These are phyloP conservation scores for Leccinum longicurvipes DNA, from an alignment of 768 basidiomycete genomes.

Conservation along the genomic window DNA sequence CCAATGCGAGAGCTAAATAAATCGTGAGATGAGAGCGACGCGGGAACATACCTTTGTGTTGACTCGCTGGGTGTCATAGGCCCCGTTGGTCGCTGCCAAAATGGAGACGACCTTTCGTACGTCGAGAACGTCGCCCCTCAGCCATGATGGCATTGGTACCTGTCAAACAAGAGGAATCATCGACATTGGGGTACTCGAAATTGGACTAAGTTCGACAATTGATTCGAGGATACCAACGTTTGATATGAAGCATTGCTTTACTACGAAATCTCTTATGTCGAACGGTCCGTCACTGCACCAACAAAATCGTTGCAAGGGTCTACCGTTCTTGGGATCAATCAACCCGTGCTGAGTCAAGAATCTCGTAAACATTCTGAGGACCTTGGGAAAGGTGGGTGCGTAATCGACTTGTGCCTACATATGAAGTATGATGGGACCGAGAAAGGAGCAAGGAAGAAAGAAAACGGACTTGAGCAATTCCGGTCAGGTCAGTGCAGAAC, in stretches of 20 bases:
- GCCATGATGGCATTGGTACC: constrained; percentile 70
- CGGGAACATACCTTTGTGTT: constrained; percentile 16
- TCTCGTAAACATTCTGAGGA: constrained; percentile 56
- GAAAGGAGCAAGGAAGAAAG: neutral
- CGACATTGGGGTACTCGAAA: constrained; percentile 9
- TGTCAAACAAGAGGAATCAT: constrained; percentile 28
- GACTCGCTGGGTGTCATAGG: constrained; percentile 6
- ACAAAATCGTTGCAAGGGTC: constrained; percentile 60
- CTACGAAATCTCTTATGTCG: constrained; percentile 80
- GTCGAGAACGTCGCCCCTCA: constrained; percentile 72
- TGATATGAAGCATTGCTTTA: constrained; percentile 89
- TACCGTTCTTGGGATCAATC: constrained; percentile 55
- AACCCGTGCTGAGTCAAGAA: constrained; percentile 74
- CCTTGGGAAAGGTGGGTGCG: constrained; percentile 72
- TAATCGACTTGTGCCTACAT: constrained; percentile 74
- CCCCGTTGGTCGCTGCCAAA: constrained; percentile 31
- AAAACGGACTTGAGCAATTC: constrained; percentile 81
- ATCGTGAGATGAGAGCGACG: neutral
- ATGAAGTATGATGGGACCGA: constrained; percentile 3
- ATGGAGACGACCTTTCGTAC: constrained; percentile 58
- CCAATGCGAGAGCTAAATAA: neutral
- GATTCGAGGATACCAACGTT: constrained; percentile 43
- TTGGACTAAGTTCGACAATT: neutral
- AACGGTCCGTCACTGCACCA: constrained; percentile 87
- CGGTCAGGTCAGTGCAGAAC: constrained; percentile 87